phyloP scores from a whole-genome alignment of 345 rosid genomes.

The Salix purpurea region DNA sequence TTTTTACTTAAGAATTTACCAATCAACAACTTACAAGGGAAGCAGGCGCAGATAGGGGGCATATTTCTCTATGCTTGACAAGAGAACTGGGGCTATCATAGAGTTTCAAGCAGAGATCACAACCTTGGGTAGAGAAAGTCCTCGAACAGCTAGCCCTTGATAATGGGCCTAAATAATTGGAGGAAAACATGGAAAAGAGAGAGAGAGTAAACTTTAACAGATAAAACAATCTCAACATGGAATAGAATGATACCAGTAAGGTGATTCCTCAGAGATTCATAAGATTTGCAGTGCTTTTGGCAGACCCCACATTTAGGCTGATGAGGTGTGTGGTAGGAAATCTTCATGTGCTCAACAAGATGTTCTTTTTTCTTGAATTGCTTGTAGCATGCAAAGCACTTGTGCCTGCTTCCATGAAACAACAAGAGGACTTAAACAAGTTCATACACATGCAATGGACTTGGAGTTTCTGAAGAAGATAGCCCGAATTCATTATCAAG shows the following conservation, averaged over 20 bases:
- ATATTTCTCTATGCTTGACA: constrained; percentile 40
- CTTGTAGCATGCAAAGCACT: constrained; percentile 67
- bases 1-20: not conserved
- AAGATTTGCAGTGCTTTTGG: constrained; percentile 65
- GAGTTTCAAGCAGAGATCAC: constrained; percentile 52
- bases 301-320: constrained; percentile 66
- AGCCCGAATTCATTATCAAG: too few relatives aligned
- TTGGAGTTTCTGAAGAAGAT: too few relatives aligned
- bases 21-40: constrained; percentile 43
- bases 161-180: constrained; percentile 34
- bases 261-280: constrained; percentile 68
- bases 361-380: constrained; percentile 64
- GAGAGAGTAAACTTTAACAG: not conserved
- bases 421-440: too few relatives aligned
- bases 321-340: constrained; percentile 62
- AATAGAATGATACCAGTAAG: constrained; percentile 38
- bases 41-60: constrained; percentile 42
- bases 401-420: constrained; percentile 40
- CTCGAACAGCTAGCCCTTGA: constrained; percentile 41
- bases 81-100: constrained; percentile 39
- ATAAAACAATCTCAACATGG: not conserved
- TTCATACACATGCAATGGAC: too few relatives aligned
- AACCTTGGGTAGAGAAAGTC: constrained; percentile 50
- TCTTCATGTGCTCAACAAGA: constrained; percentile 80
- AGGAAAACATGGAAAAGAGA: not conserved